Conservation (phyloP, 2,329 filamentous ascomycete genomes). For the Colletotrichum gloeosporioides region DNA sequence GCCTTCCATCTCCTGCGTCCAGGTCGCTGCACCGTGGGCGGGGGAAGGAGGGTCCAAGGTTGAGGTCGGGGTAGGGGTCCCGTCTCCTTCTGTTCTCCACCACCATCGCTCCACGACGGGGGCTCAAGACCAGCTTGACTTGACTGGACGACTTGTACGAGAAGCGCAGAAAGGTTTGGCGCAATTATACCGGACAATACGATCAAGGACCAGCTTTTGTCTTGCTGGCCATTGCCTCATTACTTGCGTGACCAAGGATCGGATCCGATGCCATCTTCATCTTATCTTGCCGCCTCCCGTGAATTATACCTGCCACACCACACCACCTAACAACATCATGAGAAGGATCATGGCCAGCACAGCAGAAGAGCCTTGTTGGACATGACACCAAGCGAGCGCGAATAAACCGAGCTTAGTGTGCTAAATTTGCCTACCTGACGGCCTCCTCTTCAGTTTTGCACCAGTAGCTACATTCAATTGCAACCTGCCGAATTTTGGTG, state of each 20-base stretch:
- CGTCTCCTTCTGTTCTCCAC: neutral
- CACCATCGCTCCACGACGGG: neutral
- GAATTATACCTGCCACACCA: neutral
- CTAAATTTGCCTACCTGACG: neutral
- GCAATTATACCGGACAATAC: neutral
- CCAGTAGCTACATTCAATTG: neutral
- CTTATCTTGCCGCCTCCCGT: neutral
- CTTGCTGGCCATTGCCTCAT: neutral
- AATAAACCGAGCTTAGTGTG: neutral
- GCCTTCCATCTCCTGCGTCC: neutral
- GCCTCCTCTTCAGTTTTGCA: neutral
- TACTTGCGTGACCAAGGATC: neutral
- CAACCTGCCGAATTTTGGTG: neutral
- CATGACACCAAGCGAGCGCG: neutral
- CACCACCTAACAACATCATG: neutral
- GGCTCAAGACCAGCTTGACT: neutral
- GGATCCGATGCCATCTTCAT: neutral
- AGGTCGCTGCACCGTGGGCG: neutral
- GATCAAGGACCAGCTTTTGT: neutral
- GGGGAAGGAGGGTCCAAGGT: neutral
- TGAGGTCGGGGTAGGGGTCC: neutral
- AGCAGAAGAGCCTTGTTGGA: neutral
- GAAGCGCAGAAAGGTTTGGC: constrained; percentile 6
- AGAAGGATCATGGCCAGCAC: neutral
- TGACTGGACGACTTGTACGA: constrained; percentile 17